Conservation (phyloP, 1,284 basidiomycete genomes). For the Leccinum insolens region DNA sequence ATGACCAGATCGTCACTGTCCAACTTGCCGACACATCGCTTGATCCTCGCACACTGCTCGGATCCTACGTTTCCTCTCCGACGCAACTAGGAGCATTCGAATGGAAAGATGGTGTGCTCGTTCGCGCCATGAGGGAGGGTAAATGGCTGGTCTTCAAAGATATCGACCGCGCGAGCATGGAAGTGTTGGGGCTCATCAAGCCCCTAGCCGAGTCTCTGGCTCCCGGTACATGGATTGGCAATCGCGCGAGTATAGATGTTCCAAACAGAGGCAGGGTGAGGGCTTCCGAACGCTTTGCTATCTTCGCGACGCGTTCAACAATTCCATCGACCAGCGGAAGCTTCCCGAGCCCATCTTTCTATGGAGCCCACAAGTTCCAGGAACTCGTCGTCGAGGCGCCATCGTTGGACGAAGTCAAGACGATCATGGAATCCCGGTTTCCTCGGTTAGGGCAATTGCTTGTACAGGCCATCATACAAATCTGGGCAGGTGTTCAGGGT, state of each 20-base stretch:
- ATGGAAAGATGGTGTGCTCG: slow-evolving; percentile 95
- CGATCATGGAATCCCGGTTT: slow-evolving; percentile 72
- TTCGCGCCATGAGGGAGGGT: slow-evolving; percentile 89
- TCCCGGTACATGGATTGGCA: slow-evolving; percentile 76
- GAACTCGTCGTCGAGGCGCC: slow-evolving; percentile 72
- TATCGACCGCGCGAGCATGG: slow-evolving; percentile 86
- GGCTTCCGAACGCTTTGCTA: slow-evolving; percentile 73
- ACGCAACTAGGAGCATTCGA: slow-evolving; percentile 89
- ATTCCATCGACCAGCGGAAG: slow-evolving; percentile 43
- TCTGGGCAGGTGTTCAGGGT: slow-evolving; percentile 63
- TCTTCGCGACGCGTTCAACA: slow-evolving; percentile 82
- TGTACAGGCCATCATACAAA: slow-evolving; percentile 52
- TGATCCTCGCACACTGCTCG: slow-evolving; percentile 92
- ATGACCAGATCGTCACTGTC: slow-evolving; percentile 76
- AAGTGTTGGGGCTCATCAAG: slow-evolving; percentile 84
- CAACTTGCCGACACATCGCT: slow-evolving; percentile 94
- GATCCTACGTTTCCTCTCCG: slow-evolving; percentile 91
- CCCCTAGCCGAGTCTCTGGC: slow-evolving; percentile 84
- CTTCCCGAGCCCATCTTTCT: slow-evolving; percentile 67
- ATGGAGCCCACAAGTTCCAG: slow-evolving; percentile 80
- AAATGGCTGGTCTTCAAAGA: slow-evolving; percentile 96
- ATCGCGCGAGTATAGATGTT: slow-evolving; percentile 67
- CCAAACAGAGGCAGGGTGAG: slow-evolving; percentile 71
- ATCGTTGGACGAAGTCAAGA: slow-evolving; percentile 63
- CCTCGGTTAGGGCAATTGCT: slow-evolving; percentile 56